phyloP scores from a whole-genome alignment of 257 asterid genomes.

The Cruciata laevipes region DNA sequence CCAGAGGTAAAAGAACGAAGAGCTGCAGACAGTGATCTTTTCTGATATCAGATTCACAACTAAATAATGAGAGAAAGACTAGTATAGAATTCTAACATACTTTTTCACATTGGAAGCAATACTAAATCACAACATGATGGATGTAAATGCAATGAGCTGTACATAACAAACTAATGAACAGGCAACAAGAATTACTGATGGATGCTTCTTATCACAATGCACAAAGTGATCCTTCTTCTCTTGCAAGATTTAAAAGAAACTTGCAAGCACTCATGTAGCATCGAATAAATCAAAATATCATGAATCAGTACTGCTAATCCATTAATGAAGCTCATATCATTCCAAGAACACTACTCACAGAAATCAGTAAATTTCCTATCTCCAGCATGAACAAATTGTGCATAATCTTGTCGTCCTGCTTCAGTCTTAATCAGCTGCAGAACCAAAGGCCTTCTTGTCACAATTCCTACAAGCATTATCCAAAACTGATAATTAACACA shows the following conservation, averaged over 20 bases:
- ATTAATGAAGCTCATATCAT: background rate
- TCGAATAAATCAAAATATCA: background rate
- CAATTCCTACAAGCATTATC: slow-evolving; percentile 27
- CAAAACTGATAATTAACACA: background rate
- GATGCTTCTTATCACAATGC: background rate
- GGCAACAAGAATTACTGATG: background rate
- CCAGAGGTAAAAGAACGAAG: background rate
- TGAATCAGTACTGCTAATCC: background rate
- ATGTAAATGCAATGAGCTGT: background rate
- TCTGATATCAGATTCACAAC: background rate
- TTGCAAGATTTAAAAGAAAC: background rate
- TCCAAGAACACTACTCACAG: slow-evolving; percentile 19
- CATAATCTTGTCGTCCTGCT: slow-evolving; percentile 32
- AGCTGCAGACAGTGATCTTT: background rate
- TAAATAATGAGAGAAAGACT: background rate
- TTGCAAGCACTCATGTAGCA: background rate
- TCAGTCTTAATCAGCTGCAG: slow-evolving; percentile 36
- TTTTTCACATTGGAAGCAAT: background rate
- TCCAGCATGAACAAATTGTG: slow-evolving; percentile 34
- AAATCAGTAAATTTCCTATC: slow-evolving; percentile 30
- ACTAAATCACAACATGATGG: background rate
- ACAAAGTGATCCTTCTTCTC: background rate
- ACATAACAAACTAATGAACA: background rate
- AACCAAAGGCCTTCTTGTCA: slow-evolving; percentile 42
- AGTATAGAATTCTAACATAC: background rate